phyloP scores from a whole-genome alignment of 2,329 filamentous ascomycete genomes.

The Zymoseptoria pseudotritici region DNA sequence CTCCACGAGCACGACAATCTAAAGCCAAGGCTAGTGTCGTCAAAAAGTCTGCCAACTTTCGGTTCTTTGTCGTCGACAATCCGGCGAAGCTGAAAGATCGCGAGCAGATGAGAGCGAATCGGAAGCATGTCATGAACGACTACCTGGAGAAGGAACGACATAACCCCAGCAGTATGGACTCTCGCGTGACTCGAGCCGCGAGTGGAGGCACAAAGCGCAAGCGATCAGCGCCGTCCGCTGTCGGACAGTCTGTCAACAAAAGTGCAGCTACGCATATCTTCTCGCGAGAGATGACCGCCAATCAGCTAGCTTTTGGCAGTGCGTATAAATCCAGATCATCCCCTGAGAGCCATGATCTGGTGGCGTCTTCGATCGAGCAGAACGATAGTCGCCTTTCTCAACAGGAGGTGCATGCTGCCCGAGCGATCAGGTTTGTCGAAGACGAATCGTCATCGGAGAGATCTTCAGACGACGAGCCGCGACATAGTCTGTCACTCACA shows the following conservation, averaged over 20 bases:
- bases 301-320: neutral
- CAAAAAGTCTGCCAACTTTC: slow-evolving; percentile 2
- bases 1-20: neutral
- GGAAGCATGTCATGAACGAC: slow-evolving; percentile 27
- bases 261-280: slow-evolving; percentile 1
- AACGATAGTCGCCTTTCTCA: neutral
- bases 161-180: slow-evolving; percentile 21
- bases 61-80: slow-evolving; percentile 23
- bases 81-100: slow-evolving; percentile 24
- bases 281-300: neutral
- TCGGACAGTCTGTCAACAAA: slow-evolving; percentile 1
- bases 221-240: neutral
- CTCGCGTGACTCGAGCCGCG: slow-evolving; percentile 12
- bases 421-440: neutral
- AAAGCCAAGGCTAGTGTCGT: neutral
- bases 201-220: slow-evolving; percentile 10
- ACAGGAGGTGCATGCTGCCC: neutral
- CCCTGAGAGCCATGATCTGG: neutral
- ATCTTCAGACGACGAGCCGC: neutral
- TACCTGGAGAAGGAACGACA: slow-evolving; percentile 25
- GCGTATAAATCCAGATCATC: neutral
- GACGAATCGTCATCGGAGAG: neutral
- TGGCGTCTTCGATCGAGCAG: neutral
- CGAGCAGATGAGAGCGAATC: slow-evolving; percentile 23
- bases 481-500: neutral